These are phyloP conservation scores for Rheum nobile DNA, from an alignment of 148 eudicot genomes.

Conservation along the genomic window DNA sequence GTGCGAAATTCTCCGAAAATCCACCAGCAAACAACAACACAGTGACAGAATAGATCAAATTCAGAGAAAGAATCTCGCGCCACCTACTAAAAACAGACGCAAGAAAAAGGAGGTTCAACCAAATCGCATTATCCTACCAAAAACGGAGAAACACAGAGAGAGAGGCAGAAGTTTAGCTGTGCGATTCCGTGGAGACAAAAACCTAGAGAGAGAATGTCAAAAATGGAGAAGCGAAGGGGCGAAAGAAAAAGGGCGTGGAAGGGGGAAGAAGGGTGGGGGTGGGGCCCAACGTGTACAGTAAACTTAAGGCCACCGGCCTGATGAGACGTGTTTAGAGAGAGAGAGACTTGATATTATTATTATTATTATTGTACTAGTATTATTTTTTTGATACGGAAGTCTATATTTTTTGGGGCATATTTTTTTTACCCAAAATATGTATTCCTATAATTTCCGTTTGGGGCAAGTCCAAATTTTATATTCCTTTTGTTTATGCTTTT, in stretches of 20 bases:
- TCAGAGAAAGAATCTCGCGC: not conserved
- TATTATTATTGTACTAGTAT: too few relatives aligned
- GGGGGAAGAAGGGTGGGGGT: not conserved
- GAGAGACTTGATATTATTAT: not conserved
- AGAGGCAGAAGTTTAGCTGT: not conserved
- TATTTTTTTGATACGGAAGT: not conserved
- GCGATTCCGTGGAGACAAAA: not conserved
- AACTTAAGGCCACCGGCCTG: constrained; percentile 1
- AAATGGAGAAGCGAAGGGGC: not conserved
- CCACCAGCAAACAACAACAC: not conserved
- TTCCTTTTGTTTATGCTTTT: not conserved
- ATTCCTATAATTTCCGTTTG: not conserved
- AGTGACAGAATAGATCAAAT: not conserved
- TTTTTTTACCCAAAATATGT: not conserved
- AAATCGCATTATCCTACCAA: not conserved
- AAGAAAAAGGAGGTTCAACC: not conserved
- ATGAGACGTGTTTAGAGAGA: constrained; percentile 1
- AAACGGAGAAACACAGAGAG: not conserved
- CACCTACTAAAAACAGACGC: not conserved
- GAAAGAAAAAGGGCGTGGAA: not conserved
- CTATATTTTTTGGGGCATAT: not conserved
- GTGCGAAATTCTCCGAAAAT: not conserved
- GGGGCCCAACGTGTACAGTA: not conserved
- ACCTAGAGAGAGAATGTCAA: not conserved
- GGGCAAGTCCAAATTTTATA: not conserved